phyloP scores from a whole-genome alignment of 495 filamentous ascomycete genomes.

The Penicillium mononematosum region DNA sequence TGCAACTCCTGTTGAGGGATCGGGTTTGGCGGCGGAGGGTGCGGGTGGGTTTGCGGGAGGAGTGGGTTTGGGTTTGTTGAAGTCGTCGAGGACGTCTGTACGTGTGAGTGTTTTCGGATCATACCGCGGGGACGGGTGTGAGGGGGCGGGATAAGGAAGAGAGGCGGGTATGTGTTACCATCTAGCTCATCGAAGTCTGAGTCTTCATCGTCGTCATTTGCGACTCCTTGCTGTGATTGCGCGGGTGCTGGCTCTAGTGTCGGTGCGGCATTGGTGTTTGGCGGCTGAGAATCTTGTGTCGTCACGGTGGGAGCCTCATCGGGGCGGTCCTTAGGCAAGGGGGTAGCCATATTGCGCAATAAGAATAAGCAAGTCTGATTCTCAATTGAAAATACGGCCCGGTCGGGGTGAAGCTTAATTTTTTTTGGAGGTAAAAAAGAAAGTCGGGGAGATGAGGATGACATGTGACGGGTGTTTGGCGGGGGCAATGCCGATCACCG shows the following conservation, averaged over 20 bases:
- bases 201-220: conserved; percentile 43
- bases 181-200: conserved; percentile 87
- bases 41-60: conserved; percentile 19
- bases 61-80: conserved; percentile 54
- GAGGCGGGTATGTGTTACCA: conserved; percentile 48
- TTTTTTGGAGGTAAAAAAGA: conserved; percentile 1
- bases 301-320: neutral
- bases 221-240: conserved; percentile 11
- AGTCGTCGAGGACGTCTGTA: conserved; percentile 88
- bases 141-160: neutral
- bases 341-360: neutral
- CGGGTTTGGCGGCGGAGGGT: conserved; percentile 13
- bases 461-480: conserved; percentile 31
- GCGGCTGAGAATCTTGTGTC: neutral
- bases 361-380: neutral
- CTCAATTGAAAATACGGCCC: neutral
- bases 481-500: conserved; percentile 32
- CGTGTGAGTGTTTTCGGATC: conserved; percentile 2
- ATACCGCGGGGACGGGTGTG: neutral
- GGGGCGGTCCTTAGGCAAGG: neutral
- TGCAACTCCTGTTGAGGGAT: conserved; percentile 18
- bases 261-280: neutral
- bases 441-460: conserved; percentile 1
- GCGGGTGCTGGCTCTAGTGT: conserved; percentile 1
- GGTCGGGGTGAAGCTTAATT: neutral